These are phyloP conservation scores for Cercospora canescens DNA, from an alignment of 2,329 filamentous ascomycete genomes.

Conservation along the genomic window DNA sequence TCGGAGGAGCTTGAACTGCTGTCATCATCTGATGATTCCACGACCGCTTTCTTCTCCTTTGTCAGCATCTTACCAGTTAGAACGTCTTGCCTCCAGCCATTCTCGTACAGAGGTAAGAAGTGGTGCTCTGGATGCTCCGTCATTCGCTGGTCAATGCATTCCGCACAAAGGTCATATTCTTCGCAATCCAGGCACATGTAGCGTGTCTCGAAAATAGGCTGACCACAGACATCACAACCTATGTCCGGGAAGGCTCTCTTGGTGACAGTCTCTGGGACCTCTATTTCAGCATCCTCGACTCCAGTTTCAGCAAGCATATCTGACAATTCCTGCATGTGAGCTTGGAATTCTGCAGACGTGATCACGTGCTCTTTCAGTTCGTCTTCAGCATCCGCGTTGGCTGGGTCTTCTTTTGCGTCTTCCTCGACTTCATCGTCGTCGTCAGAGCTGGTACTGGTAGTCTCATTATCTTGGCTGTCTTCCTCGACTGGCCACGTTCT, in stretches of 20 bases:
- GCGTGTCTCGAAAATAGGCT: neutral
- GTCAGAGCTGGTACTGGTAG: neutral
- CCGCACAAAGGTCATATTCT: constrained; percentile 7
- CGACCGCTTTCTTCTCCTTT: neutral
- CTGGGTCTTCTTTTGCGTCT: neutral
- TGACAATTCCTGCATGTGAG: neutral
- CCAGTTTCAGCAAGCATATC: neutral
- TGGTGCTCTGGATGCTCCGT: neutral
- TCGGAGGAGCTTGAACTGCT: neutral
- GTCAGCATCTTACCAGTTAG: neutral
- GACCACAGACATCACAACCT: neutral
- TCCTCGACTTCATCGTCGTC: neutral
- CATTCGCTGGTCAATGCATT: neutral
- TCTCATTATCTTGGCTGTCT: neutral
- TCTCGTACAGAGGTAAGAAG: neutral
- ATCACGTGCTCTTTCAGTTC: neutral
- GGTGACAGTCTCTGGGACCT: neutral
- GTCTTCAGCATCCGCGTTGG: neutral
- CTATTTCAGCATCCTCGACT: neutral
- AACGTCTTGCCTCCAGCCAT: neutral
- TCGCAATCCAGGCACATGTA: constrained; percentile 8
- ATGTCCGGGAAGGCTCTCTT: neutral
- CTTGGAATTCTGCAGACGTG: neutral
- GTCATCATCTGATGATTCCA: neutral
- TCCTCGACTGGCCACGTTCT: neutral